Evolutionary conservation across 495 filamentous ascomycete species (phyloP), one percentile per base, ranked within the genome.

Genomic region (Neurospora terricola): DNA sequence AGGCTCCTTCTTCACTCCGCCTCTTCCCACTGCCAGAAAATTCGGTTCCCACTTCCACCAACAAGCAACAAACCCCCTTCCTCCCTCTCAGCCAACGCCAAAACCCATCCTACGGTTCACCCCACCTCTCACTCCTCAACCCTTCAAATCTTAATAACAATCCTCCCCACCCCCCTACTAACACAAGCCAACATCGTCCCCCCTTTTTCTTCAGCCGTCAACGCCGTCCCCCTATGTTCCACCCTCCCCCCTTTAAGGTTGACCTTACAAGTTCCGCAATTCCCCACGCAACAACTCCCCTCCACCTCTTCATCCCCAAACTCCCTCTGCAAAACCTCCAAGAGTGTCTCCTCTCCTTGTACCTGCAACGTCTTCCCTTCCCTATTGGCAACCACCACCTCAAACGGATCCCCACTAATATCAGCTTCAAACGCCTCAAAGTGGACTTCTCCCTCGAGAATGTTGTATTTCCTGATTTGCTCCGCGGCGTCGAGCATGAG

Each of bases 231-330:
- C 40, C 87, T 78, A 80, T 89, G 87, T 16, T 87, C 85, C 12
- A 90, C 84, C 69, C 79, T 73, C 8, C 88, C 88, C 4, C 74
- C 79, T 77, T 80, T 85, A 62, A 89, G 75, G 16, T 70, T 73
- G 23, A 90, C 82, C 73, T 77, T 81, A 76, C 87, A 90, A n/a
- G 87, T 88, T 4, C 87, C 87, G 71, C 88, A 90, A 75, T 89
- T 90, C 0, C 87, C 88, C 6, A 86, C 84, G 78, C 86, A 85
- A 78, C 87, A 90, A 69, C 84, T 87, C 39, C 80, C 84, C 36
- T 83, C 83, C 0, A 88, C 81, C 18, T 77, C 75, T 0, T 78
- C 80, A 23, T 81, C 81, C 3, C 76, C 83, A 71, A 86, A 85
- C 16, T 80, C 71, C 37, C 70, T 75, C 72, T 80, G 77, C 38